Evolutionary conservation across 768 basidiomycete species (phyloP), one percentile per base, ranked within the genome.

Genomic region (Suillus occidentalis): DNA sequence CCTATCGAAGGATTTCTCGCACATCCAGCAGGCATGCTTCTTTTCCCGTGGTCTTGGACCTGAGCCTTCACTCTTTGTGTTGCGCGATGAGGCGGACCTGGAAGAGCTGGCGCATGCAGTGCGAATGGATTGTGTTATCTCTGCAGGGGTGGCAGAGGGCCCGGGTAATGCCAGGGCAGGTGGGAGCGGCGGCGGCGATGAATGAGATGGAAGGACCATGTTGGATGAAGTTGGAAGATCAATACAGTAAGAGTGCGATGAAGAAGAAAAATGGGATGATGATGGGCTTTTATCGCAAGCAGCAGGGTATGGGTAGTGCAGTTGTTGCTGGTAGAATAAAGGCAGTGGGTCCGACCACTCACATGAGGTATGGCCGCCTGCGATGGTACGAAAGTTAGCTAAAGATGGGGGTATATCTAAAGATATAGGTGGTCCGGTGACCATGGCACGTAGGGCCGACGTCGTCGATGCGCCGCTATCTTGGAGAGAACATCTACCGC

Each of bases 1-100:
- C 71, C 80, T 75, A 71, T 84, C 82, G 45, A 82, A 91, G 75
- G 87, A 82, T 79, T 92, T 92, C 79, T 92, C 89, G 80, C 91
- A 93, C 90, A 93, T 91, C 73, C 87, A 85, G 69, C 91, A 92
- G 37, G 80, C 84, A 75, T 92, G 90, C 79, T 86, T 87, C 82
- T 87, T 88, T 83, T 89, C 87, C 75, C 87, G 84, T 3, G 74
- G 74, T 65, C 74, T 75, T 13, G 74, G 67, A 0, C 58, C 67
- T 22, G 69, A 47, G 25, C 70, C 71, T 72, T 76, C 75, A 45
- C 68, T 69, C 70, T 76, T 76, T 63, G 73, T 68, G 67, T 72
- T 64, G 69, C 74, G 74, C 22, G 73, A 67, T 45, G 67, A 59
- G 0, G 67, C 61, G 31, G 67, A 61, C 56, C 72, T 34, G 20